Evolutionary conservation across 331 rosid genomes (phyloP), one percentile per base, ranked within the genome.

Genomic region (Malus hybrid): DNA sequence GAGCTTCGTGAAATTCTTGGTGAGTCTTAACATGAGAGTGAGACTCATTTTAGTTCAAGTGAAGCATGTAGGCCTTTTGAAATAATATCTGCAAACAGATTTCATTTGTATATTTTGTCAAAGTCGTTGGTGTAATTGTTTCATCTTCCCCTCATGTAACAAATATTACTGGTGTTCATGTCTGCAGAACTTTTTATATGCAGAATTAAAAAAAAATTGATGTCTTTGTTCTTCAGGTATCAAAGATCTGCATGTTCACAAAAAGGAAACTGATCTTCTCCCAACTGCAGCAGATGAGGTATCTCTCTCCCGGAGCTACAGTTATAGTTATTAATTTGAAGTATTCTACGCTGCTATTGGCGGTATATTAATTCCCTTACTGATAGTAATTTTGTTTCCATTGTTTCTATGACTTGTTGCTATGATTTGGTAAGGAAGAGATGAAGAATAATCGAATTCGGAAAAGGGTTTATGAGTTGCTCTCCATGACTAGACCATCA

Each of bases 1-100:
- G 99, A 92, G 78, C 83, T 92, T 9, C 97, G 96, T 56, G 99
- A 92, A 88, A 73, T 92, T 85, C 93, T 89, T 62, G 99, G 99
- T 95, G 87, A 81, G 75, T 81, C 56, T 73, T 52, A 20, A 65
- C 61, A 71, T 52, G 33, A 65, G 28, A 15, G 46, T 42, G 13
- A 42, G 46, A 10, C 12, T 22, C 6, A 1, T 57, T 65, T 5
- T 31, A 55, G 3, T 65, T 6, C 60, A 44, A 39, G 12, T 36
- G 48, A 18, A 46, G 50, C 7, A 18, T 12, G 46, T 39, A 2
- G 44, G 6, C 6, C 16, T 27, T 28, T 73, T 27, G 57, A 52
- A 52, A 7, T 52, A 52, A 52, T 56, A n/a, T 33, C 24, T 15
- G 39, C 36, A 15, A 6, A 2, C 34, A 28, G 46, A 33, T 32